Evolutionary conservation across 1,284 basidiomycete genomes (phyloP).

Genomic region (Puccinia novopanici): DNA sequence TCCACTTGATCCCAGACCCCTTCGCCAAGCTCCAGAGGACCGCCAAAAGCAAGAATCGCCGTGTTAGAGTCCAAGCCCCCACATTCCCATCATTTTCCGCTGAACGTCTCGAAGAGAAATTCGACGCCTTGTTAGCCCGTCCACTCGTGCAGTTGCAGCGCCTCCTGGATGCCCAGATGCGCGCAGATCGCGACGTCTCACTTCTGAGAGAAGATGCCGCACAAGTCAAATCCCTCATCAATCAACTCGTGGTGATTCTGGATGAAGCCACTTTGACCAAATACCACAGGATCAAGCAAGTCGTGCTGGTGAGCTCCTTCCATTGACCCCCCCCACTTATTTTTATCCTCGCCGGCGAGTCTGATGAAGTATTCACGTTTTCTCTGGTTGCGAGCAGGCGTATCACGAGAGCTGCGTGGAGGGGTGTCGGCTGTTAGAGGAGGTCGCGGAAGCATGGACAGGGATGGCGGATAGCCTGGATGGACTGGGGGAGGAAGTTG

Average conservation of each 20-base stretch:
- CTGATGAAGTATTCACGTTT: background rate
- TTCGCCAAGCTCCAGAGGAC: background rate
- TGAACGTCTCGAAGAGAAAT: constrained; percentile 3
- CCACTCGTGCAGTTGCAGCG: background rate
- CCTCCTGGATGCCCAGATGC: background rate
- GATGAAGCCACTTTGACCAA: background rate
- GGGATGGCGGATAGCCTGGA: background rate
- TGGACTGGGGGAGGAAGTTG: background rate
- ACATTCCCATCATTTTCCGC: background rate
- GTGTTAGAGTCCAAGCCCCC: background rate
- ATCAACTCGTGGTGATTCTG: background rate
- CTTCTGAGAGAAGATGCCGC: constrained; percentile 4
- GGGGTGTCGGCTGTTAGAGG: constrained; percentile 8
- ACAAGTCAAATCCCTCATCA: background rate
- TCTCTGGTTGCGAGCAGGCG: background rate
- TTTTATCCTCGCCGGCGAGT: background rate
- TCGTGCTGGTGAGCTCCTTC: background rate
- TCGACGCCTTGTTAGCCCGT: background rate
- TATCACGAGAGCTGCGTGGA: constrained; percentile 12
- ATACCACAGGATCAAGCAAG: background rate
- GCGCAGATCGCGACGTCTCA: background rate
- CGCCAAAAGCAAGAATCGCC: background rate
- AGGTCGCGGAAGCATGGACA: constrained; percentile 6
- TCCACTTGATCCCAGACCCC: background rate
- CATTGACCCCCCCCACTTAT: background rate